These are phyloP conservation scores for Collybiopsis luxurians DNA, from an alignment of 768 basidiomycete species.

Conservation along the genomic window DNA sequence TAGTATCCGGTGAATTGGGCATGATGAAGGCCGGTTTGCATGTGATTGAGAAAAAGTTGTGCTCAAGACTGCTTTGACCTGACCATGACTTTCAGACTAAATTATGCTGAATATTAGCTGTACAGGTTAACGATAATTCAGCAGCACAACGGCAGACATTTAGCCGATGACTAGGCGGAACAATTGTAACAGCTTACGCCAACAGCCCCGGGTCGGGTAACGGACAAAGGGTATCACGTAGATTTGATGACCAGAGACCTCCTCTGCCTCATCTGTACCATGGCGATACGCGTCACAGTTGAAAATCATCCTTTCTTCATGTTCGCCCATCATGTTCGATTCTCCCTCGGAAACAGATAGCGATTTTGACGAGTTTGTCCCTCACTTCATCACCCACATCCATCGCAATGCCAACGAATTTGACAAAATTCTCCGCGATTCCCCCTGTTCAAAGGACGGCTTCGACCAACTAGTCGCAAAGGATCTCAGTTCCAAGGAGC, in stretches of 20 bases:
- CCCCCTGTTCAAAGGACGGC: constrained; percentile 13
- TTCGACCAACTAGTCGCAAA: constrained; percentile 42
- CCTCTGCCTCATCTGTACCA: too few relatives aligned
- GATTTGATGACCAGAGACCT: background rate
- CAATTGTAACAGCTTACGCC: too few relatives aligned
- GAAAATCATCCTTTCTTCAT: too few relatives aligned
- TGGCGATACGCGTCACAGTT: too few relatives aligned
- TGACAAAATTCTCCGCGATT: constrained; percentile 28
- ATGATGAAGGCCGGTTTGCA: too few relatives aligned
- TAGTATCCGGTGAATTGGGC: too few relatives aligned
- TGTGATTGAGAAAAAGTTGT: background rate
- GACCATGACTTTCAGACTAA: too few relatives aligned
- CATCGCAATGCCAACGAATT: constrained; percentile 38
- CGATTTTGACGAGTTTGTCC: background rate
- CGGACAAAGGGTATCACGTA: background rate
- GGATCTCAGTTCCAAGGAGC: constrained; percentile 34
- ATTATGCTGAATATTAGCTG: too few relatives aligned
- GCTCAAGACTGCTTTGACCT: background rate
- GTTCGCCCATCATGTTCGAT: background rate
- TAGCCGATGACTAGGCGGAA: too few relatives aligned
- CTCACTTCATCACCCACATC: constrained; percentile 24
- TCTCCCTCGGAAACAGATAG: background rate
- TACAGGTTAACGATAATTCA: too few relatives aligned
- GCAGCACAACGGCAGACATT: too few relatives aligned
- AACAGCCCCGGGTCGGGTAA: background rate